Conservation (phyloP, 371 early-diverging fungal species). For the Saksenaea oblongispora region DNA sequence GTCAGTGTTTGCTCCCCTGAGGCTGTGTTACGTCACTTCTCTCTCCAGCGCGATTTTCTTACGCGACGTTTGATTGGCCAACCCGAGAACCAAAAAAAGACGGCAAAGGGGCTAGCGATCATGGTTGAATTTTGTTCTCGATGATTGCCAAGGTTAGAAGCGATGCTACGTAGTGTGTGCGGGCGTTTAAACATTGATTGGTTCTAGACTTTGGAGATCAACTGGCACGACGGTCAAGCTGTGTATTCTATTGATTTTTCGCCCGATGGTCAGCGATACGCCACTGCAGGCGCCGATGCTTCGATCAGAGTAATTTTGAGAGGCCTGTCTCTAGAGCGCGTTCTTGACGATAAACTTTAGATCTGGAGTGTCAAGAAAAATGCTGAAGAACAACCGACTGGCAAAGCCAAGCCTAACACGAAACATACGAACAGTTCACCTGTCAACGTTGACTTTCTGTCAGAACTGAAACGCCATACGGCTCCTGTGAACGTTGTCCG, state of each 20-base stretch:
- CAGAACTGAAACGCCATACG: conserved; percentile 84
- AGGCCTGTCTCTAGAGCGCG: not conserved
- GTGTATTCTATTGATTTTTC: conserved; percentile 93
- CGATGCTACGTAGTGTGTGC: not conserved
- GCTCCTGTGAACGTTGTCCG: conserved; percentile 93
- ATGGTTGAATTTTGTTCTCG: not conserved
- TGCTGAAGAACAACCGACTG: conserved; percentile 11
- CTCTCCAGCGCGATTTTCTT: not conserved
- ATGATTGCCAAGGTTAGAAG: conserved; percentile 3
- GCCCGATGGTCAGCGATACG: conserved; percentile 68
- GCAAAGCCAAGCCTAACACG: conserved; percentile 10
- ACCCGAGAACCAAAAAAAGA: not conserved
- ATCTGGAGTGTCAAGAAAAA: conserved; percentile 63
- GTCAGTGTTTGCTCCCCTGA: too few species aligned
- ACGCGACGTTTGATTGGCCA: not conserved
- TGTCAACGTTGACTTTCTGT: conserved; percentile 74
- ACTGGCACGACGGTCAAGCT: conserved; percentile 93
- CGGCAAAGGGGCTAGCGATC: not conserved
- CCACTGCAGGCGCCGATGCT: conserved; percentile 91
- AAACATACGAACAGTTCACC: conserved; percentile 42
- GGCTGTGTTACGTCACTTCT: too few species aligned
- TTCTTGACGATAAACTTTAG: conserved; percentile 33
- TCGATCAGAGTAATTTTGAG: conserved; percentile 74
- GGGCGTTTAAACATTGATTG: not conserved
- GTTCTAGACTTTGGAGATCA: conserved; percentile 77